These are phyloP conservation scores for Saitoella complicata DNA, from an alignment of 805 yeast genomes.

Conservation along the genomic window DNA sequence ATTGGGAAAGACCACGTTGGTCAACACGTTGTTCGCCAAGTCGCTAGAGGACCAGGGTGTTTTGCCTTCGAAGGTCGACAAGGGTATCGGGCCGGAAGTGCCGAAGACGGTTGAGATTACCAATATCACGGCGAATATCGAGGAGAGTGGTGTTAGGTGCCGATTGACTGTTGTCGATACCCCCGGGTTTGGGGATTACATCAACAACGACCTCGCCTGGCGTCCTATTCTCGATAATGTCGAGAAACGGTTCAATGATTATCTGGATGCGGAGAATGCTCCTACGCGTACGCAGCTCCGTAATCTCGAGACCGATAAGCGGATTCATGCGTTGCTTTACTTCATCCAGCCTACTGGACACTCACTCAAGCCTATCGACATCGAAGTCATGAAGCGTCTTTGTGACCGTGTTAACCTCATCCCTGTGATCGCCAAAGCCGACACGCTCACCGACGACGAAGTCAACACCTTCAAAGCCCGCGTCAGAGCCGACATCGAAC, in stretches of 20 bases:
- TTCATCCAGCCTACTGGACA: constrained; percentile 97
- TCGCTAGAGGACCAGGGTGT: constrained; percentile 27
- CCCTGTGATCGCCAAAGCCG: constrained; percentile 90
- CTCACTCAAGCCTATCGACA: constrained; percentile 72
- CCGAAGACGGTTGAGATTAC: constrained; percentile 39
- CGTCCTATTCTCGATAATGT: constrained; percentile 83
- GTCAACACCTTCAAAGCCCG: constrained; percentile 56
- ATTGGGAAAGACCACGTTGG: constrained; percentile 79
- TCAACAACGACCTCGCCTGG: constrained; percentile 50
- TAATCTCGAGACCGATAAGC: constrained; percentile 37
- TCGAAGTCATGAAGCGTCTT: constrained; percentile 70
- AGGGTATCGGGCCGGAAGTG: constrained; percentile 10
- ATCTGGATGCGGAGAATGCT: constrained; percentile 77
- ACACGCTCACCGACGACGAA: constrained; percentile 81
- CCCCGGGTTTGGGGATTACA: constrained; percentile 85
- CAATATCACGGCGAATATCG: constrained; percentile 53
- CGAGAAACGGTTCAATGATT: constrained; percentile 69
- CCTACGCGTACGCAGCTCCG: constrained; percentile 48
- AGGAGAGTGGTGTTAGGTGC: constrained; percentile 84
- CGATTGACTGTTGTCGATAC: constrained; percentile 73
- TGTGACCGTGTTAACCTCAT: constrained; percentile 85
- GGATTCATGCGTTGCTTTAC: constrained; percentile 85
- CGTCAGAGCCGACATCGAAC: constrained; percentile 37
- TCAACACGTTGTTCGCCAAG: constrained; percentile 74
- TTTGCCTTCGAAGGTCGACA: background rate